Conservation (phyloP, 2,329 filamentous ascomycete genomes). For the Botryosphaeria agaves region DNA sequence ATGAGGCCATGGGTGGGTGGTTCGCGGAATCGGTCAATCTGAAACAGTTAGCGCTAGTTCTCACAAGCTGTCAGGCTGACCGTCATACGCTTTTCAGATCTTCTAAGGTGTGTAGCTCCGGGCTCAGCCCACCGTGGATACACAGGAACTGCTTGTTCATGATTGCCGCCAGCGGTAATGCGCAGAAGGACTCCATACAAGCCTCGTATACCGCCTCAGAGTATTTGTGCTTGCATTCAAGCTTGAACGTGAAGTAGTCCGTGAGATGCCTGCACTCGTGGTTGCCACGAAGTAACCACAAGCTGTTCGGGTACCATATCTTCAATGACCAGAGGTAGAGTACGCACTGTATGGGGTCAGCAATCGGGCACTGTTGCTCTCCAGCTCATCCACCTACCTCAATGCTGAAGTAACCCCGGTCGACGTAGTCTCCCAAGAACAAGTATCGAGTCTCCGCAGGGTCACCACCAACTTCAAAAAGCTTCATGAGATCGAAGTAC, state of each 20-base stretch:
- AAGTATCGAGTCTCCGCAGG: constrained; percentile 92
- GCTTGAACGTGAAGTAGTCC: constrained; percentile 99
- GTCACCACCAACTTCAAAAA: constrained; percentile 96
- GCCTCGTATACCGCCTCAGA: constrained; percentile 91
- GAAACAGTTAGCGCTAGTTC: constrained; percentile 3
- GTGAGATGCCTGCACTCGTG: constrained; percentile 98
- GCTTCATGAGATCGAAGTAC: constrained; percentile 99
- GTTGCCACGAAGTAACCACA: constrained; percentile 94
- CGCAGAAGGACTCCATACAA: constrained; percentile 96
- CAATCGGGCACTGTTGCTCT: constrained; percentile 2
- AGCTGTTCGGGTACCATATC: constrained; percentile 95
- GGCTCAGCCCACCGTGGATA: constrained; percentile 91
- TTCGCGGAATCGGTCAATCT: constrained; percentile 96
- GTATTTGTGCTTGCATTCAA: constrained; percentile 99
- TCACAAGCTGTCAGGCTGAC: constrained; percentile 15
- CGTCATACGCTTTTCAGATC: constrained; percentile 76
- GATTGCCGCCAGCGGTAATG: constrained; percentile 78
- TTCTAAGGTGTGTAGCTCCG: constrained; percentile 88
- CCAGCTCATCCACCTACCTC: constrained; percentile 37
- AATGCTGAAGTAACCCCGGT: constrained; percentile 96
- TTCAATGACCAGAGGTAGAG: constrained; percentile 96
- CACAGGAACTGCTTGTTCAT: constrained; percentile 99
- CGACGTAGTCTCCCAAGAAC: constrained; percentile 95
- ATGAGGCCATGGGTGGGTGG: constrained; percentile 94
- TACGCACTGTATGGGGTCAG: constrained; percentile 47